Evolutionary conservation across 108 stramenopile genomes (phyloP), one percentile per base, ranked within the genome.

Genomic region (Pseudonitzschia multistriata): DNA sequence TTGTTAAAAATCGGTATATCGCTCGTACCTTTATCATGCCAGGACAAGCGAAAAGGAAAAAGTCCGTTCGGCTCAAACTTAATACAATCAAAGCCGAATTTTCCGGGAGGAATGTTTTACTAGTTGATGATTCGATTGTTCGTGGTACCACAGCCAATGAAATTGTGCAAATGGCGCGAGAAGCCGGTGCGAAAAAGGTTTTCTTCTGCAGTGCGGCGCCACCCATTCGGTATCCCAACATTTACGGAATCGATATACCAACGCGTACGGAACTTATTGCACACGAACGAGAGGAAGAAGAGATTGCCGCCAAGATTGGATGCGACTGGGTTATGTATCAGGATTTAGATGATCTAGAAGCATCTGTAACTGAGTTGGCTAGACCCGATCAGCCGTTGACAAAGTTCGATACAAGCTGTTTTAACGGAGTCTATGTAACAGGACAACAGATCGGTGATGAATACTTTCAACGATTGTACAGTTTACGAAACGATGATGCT

Each of bases 21-120:
- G 99, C 97, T 29, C 73, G 99, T 36, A 99, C 99, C 2, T 99
- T 99, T 79, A 99, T 99, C 83, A 98, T 98, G 99, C 99, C 99
- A 33, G 99, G 97, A 25, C 98, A 99, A 76, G 93, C 90, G 21
- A 89, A 88, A 30, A 73, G 99, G 61, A 93, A 92, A 73, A 99
- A 99, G 84, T 91, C 87, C 33, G 97, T 99, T n/a, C 78, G 97
- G 15, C 93, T 99, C 62, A 99, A 99, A 91, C 82, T 99, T 40
- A 99, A 99, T 76, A 98, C 98, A 27, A 96, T 99, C 82, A 92
- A 91, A 66, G 82, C 79, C 37, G 95, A 97, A 78, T 95, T 97
- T 70, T 85, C 83, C 24, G 94, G 92, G 27, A 71, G 74, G 49
- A 96, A 94, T 65, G 97, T 99, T 24, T 76, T 99, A 27, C 79